phyloP scores from a whole-genome alignment of 805 yeast species.

The Candida morakotiae region DNA sequence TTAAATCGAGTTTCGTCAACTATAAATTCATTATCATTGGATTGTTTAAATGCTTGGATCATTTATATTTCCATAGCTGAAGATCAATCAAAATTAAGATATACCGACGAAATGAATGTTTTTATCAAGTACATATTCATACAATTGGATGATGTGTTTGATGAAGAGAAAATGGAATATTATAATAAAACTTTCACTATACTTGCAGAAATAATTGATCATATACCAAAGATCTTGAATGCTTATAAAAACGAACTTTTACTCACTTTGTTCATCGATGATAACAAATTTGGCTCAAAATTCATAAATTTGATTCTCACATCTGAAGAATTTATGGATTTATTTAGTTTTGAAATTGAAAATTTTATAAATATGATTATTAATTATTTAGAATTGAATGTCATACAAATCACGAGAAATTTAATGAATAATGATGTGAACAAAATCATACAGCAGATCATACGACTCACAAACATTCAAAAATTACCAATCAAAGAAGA shows the following conservation, averaged over 20 bases:
- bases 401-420: constrained; percentile 37
- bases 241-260: constrained; percentile 23
- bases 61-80: constrained; percentile 34
- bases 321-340: constrained; percentile 24
- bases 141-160: constrained; percentile 10
- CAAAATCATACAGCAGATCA: constrained; percentile 43
- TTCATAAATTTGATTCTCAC: constrained; percentile 33
- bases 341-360: constrained; percentile 29
- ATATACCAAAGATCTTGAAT: constrained; percentile 39
- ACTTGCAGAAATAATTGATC: constrained; percentile 43
- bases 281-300: constrained; percentile 40
- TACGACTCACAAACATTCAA: constrained; percentile 53
- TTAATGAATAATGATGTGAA: constrained; percentile 32
- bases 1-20: constrained; percentile 6
- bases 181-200: constrained; percentile 26
- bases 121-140: constrained; percentile 20
- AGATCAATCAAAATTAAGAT: constrained; percentile 27
- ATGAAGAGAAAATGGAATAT: constrained; percentile 12
- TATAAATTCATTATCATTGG: constrained; percentile 14
- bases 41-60: constrained; percentile 34
- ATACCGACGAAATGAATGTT: constrained; percentile 20
- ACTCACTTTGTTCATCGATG: constrained; percentile 34
- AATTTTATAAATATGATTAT: constrained; percentile 44
- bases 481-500: constrained; percentile 61
- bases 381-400: constrained; percentile 44